These are phyloP conservation scores for Suillus occidentalis DNA, from an alignment of 768 basidiomycete species.

Conservation along the genomic window DNA sequence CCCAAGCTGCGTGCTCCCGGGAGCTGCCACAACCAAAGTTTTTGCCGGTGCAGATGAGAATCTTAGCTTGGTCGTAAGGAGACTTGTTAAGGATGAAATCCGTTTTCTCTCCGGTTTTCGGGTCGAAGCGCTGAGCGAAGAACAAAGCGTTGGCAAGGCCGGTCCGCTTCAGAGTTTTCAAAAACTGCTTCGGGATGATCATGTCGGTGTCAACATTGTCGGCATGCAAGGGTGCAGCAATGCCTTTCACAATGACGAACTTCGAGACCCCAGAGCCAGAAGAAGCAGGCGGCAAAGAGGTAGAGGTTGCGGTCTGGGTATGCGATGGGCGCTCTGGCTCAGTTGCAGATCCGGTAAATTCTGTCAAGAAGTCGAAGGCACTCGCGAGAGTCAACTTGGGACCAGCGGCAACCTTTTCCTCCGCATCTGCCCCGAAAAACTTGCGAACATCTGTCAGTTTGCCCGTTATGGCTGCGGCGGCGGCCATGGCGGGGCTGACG, in stretches of 20 bases:
- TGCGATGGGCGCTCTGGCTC: constrained; percentile 40
- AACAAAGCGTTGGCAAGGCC: constrained; percentile 84
- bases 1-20: constrained; percentile 90
- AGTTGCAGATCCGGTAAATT: constrained; percentile 58
- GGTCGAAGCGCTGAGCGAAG: constrained; percentile 76
- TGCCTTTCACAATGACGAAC: constrained; percentile 70
- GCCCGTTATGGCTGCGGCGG: constrained; percentile 85
- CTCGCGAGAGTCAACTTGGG: constrained; percentile 68
- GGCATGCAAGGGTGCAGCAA: constrained; percentile 77
- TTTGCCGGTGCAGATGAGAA: constrained; percentile 79
- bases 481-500: constrained; percentile 90
- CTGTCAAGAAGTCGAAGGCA: constrained; percentile 76
- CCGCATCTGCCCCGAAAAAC: constrained; percentile 51
- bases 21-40: constrained; percentile 94
- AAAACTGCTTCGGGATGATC: constrained; percentile 93
- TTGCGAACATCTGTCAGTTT: constrained; percentile 84
- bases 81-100: constrained; percentile 83
- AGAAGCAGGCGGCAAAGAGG: constrained; percentile 38
- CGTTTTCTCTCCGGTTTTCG: constrained; percentile 75
- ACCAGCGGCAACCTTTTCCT: constrained; percentile 43
- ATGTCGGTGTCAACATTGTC: constrained; percentile 91
- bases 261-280: constrained; percentile 53
- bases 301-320: constrained; percentile 30
- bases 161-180: constrained; percentile 89
- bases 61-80: constrained; percentile 73